A percentile compares a stretch with the other conserved stretches of the same genome.
Evolutionary conservation across 257 asterid species (phyloP).

Genomic region (Rauvolfia tetraphylla): DNA sequence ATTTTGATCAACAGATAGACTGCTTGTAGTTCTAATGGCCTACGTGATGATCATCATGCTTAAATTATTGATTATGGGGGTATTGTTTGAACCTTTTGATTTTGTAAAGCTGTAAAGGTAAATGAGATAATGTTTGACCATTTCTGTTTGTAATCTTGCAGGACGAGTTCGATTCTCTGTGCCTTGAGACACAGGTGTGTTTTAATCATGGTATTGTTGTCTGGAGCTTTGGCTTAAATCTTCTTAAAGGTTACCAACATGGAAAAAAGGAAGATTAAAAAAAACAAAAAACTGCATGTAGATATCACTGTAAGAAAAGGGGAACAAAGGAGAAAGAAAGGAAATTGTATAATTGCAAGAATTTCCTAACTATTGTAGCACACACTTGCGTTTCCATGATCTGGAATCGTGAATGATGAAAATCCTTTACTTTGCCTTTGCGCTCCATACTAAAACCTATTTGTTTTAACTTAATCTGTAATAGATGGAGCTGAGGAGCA

Average conservation of each 20-base stretch:
- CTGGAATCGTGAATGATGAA: background rate
- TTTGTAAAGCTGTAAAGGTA: background rate
- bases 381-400: background rate
- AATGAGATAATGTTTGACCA: conserved; percentile 8
- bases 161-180: conserved; percentile 55
- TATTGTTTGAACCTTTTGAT: background rate
- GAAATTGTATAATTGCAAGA: background rate
- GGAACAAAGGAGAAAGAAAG: background rate
- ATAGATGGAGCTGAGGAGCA: background rate
- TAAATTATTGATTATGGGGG: background rate
- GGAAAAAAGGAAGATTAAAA: background rate
- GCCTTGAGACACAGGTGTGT: conserved; percentile 55
- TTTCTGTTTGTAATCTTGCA: conserved; percentile 33
- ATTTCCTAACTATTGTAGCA: background rate
- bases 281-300: background rate
- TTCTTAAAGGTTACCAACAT: background rate
- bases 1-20: background rate
- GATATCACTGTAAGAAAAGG: background rate
- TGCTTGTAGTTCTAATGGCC: background rate
- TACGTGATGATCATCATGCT: background rate
- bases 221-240: background rate
- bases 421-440: background rate
- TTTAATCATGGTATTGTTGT: background rate
- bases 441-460: background rate
- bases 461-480: background rate